phyloP scores from a whole-genome alignment of 2,329 filamentous ascomycete genomes.

The Talaromyces sp. region DNA sequence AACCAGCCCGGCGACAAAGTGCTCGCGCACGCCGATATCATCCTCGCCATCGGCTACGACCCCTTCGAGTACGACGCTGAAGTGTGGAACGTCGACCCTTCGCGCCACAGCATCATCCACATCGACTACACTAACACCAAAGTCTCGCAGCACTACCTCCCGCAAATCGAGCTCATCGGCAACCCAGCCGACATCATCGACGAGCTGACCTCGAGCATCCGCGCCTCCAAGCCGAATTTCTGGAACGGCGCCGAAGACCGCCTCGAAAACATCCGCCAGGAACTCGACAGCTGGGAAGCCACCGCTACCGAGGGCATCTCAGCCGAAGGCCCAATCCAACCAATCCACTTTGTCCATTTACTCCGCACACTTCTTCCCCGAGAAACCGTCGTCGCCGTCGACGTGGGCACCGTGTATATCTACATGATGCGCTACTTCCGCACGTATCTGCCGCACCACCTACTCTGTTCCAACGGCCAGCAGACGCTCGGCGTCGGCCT shows the following conservation, averaged over 20 bases:
- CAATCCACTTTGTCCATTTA: conserved; percentile 8
- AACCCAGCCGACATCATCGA: conserved; percentile 10
- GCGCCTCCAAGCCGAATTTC: conserved; percentile 5
- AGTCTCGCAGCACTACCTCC: conserved; percentile 10
- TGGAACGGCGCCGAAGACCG: conserved; percentile 5
- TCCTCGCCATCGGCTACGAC: conserved; percentile 9
- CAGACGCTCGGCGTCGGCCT: conserved; percentile 8
- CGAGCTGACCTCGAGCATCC: conserved; percentile 5
- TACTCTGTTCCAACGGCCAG: conserved; percentile 10
- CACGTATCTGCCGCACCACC: conserved; percentile 6
- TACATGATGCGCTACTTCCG: conserved; percentile 12
- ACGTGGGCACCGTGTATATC: conserved; percentile 9
- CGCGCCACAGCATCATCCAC: conserved; percentile 8
- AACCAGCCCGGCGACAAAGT: conserved; percentile 10
- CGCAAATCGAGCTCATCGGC: conserved; percentile 8
- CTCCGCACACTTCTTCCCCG: conserved; percentile 2
- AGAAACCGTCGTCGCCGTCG: conserved; percentile 8
- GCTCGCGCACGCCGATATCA: conserved; percentile 7
- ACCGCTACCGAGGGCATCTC: not conserved
- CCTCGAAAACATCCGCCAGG: conserved; percentile 5
- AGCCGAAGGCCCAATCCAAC: conserved; percentile 1
- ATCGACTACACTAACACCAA: conserved; percentile 7
- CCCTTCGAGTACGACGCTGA: conserved; percentile 10
- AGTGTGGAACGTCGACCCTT: conserved; percentile 9
- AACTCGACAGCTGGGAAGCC: conserved; percentile 7